Evolutionary conservation across 1,284 basidiomycete genomes (phyloP).

Genomic region (Irpex sp.): DNA sequence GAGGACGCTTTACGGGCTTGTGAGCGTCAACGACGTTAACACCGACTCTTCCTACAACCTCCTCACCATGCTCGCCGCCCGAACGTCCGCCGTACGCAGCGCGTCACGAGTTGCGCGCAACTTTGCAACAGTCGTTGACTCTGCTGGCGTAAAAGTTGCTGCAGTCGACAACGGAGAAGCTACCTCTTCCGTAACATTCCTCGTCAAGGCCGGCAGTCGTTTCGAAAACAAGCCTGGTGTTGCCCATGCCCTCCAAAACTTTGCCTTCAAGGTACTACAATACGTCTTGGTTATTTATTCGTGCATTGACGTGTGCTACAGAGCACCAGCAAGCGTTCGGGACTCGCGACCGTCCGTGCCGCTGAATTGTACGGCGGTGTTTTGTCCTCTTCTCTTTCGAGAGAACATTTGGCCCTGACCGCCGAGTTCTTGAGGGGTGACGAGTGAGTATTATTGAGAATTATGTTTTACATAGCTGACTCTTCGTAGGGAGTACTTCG

Average conservation of each 20-base stretch:
- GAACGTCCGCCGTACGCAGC: conserved; percentile 53
- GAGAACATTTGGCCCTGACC: conserved; percentile 87
- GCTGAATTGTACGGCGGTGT: conserved; percentile 94
- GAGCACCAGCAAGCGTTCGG: conserved; percentile 84
- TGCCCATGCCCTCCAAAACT: conserved; percentile 92
- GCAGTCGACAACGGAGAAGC: conserved; percentile 78
- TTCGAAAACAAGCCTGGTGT: conserved; percentile 85
- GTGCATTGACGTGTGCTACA: conserved; percentile 26
- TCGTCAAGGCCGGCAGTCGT: conserved; percentile 88
- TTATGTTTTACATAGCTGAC: conserved; percentile 3
- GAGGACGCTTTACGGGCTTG: background rate
- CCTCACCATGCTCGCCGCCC: conserved; percentile 51
- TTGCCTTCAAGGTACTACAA: conserved; percentile 84
- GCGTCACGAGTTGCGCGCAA: conserved; percentile 59
- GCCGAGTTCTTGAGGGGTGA: conserved; percentile 96
- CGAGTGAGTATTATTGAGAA: conserved; percentile 71
- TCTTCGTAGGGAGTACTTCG: conserved; percentile 73
- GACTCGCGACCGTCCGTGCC: conserved; percentile 89
- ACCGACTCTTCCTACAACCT: conserved; percentile 9
- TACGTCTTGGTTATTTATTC: background rate
- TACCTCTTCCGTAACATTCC: conserved; percentile 82
- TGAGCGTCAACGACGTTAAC: background rate
- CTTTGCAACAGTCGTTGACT: conserved; percentile 79
- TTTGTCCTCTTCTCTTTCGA: conserved; percentile 79
- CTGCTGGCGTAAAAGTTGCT: conserved; percentile 81